Evolutionary conservation across 73 alveolate species (phyloP).

Genomic region (Diophrys sp.): DNA sequence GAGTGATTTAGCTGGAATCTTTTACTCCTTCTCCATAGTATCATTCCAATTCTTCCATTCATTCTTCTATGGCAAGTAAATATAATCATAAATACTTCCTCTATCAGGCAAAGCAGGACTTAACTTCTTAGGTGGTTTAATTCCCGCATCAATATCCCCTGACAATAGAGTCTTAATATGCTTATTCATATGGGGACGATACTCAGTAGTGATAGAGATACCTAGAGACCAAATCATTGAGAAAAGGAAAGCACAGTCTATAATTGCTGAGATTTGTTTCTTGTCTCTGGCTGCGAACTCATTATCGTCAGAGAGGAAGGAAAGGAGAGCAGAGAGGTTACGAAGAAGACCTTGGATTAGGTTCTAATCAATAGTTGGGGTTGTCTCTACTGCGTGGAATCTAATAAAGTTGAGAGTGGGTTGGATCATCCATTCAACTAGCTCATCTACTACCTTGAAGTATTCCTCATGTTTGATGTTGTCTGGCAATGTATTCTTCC

Average conservation of each 20-base stretch:
- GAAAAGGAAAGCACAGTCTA: constrained; percentile 89
- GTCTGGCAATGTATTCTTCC: constrained; percentile 87
- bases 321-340: constrained; percentile 72
- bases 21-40: constrained; percentile 71
- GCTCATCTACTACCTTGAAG: constrained; percentile 58
- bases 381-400: constrained; percentile 54
- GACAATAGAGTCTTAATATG: constrained; percentile 85
- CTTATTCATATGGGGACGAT: constrained; percentile 87
- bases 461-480: constrained; percentile 93
- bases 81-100: constrained; percentile 96
- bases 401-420: constrained; percentile 78
- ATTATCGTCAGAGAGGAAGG: constrained; percentile 74
- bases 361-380: constrained; percentile 82
- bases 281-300: constrained; percentile 40
- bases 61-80: constrained; percentile 86
- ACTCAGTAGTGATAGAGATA: constrained; percentile 88
- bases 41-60: constrained; percentile 97
- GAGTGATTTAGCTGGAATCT: constrained; percentile 82
- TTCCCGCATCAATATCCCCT: constrained; percentile 78
- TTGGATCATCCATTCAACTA: constrained; percentile 75
- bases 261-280: constrained; percentile 69
- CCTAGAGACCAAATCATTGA: constrained; percentile 98
- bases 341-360: constrained; percentile 57
- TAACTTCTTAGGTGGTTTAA: constrained; percentile 87
- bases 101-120: constrained; percentile 82